Percentiles rank a stretch among this genome's conserved stretches.
Evolutionary conservation across 495 filamentous ascomycete species (phyloP).

Genomic region (Aspergillus bridgeri): DNA sequence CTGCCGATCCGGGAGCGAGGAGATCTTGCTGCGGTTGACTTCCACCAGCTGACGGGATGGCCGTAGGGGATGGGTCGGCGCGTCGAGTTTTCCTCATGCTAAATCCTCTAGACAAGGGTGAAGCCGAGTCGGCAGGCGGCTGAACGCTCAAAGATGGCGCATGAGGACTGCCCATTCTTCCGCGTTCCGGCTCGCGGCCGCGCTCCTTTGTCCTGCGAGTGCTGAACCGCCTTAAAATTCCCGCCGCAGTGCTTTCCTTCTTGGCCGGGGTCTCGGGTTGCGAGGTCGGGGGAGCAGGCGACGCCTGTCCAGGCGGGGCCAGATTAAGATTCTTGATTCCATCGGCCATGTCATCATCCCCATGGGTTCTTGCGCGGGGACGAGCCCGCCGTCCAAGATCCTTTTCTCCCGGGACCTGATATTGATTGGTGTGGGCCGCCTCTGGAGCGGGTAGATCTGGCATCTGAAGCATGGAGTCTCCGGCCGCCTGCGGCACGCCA

Average conservation of each 20-base stretch:
- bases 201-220: constrained; percentile 68
- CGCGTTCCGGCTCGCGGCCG: constrained; percentile 47
- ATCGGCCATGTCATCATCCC: constrained; percentile 86
- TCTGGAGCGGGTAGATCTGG: constrained; percentile 77
- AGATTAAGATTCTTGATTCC: constrained; percentile 70
- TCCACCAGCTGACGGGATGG: constrained; percentile 54
- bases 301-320: constrained; percentile 47
- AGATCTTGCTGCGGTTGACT: constrained; percentile 71
- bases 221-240: constrained; percentile 87
- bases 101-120: constrained; percentile 71
- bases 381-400: constrained; percentile 73
- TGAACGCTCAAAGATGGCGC: constrained; percentile 70
- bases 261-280: constrained; percentile 62
- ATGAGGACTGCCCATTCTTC: constrained; percentile 57
- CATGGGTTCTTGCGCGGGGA: constrained; percentile 87
- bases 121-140: constrained; percentile 61
- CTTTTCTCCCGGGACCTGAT: constrained; percentile 79
- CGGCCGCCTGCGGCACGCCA: constrained; percentile 51
- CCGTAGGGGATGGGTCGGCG: constrained; percentile 50
- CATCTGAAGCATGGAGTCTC: constrained; percentile 60
- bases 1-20: constrained; percentile 63
- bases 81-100: constrained; percentile 71
- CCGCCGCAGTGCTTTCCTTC: constrained; percentile 83
- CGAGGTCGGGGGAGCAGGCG: constrained; percentile 52
- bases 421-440: constrained; percentile 89